Percentiles rank a stretch among this genome's conserved stretches.
Conservation (phyloP, 2,329 filamentous ascomycete genomes). For the Neopestalotiopsis clavispora region DNA sequence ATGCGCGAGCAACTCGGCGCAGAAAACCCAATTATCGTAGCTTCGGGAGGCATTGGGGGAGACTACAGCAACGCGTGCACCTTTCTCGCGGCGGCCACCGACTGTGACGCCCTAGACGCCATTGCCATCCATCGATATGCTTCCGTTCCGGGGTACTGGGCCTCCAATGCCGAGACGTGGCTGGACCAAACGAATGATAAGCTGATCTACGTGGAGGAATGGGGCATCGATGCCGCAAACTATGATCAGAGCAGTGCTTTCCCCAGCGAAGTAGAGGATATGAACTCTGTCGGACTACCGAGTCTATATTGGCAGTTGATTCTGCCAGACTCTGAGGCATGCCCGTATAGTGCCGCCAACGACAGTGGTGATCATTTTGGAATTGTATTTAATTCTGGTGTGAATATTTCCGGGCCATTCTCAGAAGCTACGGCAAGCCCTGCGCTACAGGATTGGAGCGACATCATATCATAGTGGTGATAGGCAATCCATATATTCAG, state of each 20-base stretch:
- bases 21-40: conserved; percentile 33
- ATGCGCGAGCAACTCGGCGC: conserved; percentile 31
- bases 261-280: conserved; percentile 31
- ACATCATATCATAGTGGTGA: not conserved
- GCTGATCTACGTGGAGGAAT: conserved; percentile 37
- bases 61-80: conserved; percentile 36
- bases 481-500: too few species aligned
- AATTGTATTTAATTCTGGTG: conserved; percentile 26
- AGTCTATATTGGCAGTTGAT: conserved; percentile 40
- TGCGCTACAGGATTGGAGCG: conserved; percentile 24
- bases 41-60: conserved; percentile 37
- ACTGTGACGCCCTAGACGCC: conserved; percentile 34
- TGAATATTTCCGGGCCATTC: conserved; percentile 25
- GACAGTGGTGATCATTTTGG: conserved; percentile 30
- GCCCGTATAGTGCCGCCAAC: conserved; percentile 27
- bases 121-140: conserved; percentile 35
- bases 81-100: conserved; percentile 31
- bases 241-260: conserved; percentile 37
- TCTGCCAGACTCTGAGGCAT: conserved; percentile 23
- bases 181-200: conserved; percentile 30
- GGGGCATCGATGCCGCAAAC: conserved; percentile 51
- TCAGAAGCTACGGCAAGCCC: conserved; percentile 22
- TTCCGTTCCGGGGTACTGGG: conserved; percentile 31
- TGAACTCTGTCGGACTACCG: conserved; percentile 35
- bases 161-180: conserved; percentile 28